Base-by-base conservation (phyloP, 441 rosid species). In the Kokia cookei region DNA sequence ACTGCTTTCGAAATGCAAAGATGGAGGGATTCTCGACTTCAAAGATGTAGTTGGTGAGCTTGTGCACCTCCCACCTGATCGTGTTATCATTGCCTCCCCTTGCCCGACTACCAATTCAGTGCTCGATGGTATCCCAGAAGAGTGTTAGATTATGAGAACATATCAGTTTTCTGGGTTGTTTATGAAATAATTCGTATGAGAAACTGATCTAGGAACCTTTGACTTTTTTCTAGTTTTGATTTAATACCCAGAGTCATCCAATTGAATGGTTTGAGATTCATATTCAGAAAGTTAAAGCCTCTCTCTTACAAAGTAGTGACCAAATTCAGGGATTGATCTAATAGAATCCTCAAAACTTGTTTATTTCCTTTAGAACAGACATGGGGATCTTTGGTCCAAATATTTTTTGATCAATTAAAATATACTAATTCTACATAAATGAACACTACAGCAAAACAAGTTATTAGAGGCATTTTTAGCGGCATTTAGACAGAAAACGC, bases 1-100 rank as follows among this genome's bases (percentile, higher is more conserved):
- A 10, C 53, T 85, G 40, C 47, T 87, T 45, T 58, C 82, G 0
- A 87, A 82, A 55, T 82, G 89, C 58, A 71, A 71, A 68, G 84
- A 77, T 1, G 88, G 86, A 63, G 85, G 87, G 19, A 55, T 79
- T 45, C 81, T 84, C 43, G 85, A 74, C 43, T 83, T 87, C 75
- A 53, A 29, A 62, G 85, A 87, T 45, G 83, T 76, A 0, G 85
- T 87, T 0, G 12, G 40, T 1, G 83, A 84, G 74, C 79, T 87
- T 0, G 71, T 37, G 2, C 62, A 65, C 12, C 51, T 87, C n/a
- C 91, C 89, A 1, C 19, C 57, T 14, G 65, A 71, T 71, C 86
- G 87, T 37, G 73, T 87, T 2, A 43, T 9, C 5, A 62, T 85
- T 27, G 63, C 63, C 17, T 15, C 69, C 12, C 9, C 73, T 32